phyloP scores from a whole-genome alignment of 2,329 filamentous ascomycete genomes.

The Myrmaecium sp. region DNA sequence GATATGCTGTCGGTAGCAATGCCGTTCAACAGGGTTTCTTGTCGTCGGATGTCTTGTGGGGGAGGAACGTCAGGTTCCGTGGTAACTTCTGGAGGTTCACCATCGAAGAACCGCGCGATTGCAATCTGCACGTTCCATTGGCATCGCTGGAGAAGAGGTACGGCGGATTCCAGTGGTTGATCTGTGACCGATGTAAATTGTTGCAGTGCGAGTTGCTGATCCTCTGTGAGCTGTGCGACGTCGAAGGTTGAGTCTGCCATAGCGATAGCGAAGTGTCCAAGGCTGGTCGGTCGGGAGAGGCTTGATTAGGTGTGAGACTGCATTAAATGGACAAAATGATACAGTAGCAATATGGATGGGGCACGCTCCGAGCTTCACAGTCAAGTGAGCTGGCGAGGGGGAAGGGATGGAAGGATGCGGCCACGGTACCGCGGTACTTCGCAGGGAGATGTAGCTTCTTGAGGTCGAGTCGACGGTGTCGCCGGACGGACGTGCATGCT shows the following conservation, averaged over 20 bases:
- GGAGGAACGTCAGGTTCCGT: conserved; percentile 55
- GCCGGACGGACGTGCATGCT: too few species aligned
- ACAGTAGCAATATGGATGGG: too few species aligned
- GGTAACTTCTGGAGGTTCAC: conserved; percentile 67
- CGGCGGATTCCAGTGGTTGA: conserved; percentile 58
- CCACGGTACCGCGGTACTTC: too few species aligned
- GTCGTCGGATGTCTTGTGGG: conserved; percentile 43
- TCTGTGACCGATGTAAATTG: conserved; percentile 81
- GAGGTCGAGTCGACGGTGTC: too few species aligned
- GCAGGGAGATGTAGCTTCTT: too few species aligned
- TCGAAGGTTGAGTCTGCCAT: conserved; percentile 28
- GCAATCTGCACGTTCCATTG: conserved; percentile 98
- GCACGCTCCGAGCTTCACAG: too few species aligned
- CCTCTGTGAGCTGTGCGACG: conserved; percentile 52
- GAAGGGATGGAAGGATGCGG: too few species aligned
- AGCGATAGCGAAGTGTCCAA: too few species aligned
- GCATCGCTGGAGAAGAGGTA: conserved; percentile 65
- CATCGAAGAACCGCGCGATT: conserved; percentile 94
- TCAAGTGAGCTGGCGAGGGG: too few species aligned
- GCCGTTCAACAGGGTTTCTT: conserved; percentile 52
- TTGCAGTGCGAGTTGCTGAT: conserved; percentile 69
- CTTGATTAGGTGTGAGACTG: too few species aligned
- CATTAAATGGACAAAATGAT: too few species aligned
- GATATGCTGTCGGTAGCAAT: conserved; percentile 21
- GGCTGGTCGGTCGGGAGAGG: too few species aligned